These are phyloP conservation scores for Penicillium psychrofluorescens DNA, from an alignment of 495 filamentous ascomycete genomes.

Conservation along the genomic window DNA sequence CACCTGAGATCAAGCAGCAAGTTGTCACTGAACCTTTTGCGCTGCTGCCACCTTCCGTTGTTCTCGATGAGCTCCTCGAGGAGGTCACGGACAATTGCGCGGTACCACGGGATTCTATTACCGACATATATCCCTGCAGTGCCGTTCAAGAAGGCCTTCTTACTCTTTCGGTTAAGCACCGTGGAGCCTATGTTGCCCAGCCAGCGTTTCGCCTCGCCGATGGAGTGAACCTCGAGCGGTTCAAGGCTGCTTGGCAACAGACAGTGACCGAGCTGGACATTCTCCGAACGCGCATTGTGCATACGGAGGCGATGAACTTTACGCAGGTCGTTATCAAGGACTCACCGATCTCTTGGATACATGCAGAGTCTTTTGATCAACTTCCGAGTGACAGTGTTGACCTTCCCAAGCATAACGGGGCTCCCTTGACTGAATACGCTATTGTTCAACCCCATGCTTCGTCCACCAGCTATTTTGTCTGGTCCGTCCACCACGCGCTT, in stretches of 20 bases:
- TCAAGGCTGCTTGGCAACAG: slow-evolving; percentile 47
- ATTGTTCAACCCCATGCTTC: slow-evolving; percentile 29
- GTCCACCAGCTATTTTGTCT: slow-evolving; percentile 42
- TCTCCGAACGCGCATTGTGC: slow-evolving; percentile 49
- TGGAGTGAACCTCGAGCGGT: slow-evolving; percentile 35
- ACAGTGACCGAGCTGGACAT: slow-evolving; percentile 42
- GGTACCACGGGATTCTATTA: slow-evolving; percentile 31
- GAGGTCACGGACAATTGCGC: slow-evolving; percentile 39
- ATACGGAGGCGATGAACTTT: slow-evolving; percentile 38
- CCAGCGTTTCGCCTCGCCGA: slow-evolving; percentile 37
- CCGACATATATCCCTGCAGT: slow-evolving; percentile 61
- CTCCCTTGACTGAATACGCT: slow-evolving; percentile 46
- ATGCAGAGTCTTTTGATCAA: slow-evolving; percentile 33
- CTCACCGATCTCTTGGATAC: slow-evolving; percentile 39
- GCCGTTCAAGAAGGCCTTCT: slow-evolving; percentile 65
- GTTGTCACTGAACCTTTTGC: slow-evolving; percentile 33
- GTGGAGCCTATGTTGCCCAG: slow-evolving; percentile 47
- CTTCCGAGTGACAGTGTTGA: slow-evolving; percentile 36
- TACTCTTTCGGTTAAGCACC: slow-evolving; percentile 48
- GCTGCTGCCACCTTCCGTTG: slow-evolving; percentile 25
- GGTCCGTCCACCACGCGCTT: slow-evolving; percentile 61
- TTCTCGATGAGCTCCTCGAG: slow-evolving; percentile 25
- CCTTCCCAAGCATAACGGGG: slow-evolving; percentile 46
- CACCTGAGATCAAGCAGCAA: slow-evolving; percentile 1
- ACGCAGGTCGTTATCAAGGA: slow-evolving; percentile 49